These are phyloP conservation scores for Zostera marina DNA, from an alignment of 116 monocot species.

Conservation along the genomic window DNA sequence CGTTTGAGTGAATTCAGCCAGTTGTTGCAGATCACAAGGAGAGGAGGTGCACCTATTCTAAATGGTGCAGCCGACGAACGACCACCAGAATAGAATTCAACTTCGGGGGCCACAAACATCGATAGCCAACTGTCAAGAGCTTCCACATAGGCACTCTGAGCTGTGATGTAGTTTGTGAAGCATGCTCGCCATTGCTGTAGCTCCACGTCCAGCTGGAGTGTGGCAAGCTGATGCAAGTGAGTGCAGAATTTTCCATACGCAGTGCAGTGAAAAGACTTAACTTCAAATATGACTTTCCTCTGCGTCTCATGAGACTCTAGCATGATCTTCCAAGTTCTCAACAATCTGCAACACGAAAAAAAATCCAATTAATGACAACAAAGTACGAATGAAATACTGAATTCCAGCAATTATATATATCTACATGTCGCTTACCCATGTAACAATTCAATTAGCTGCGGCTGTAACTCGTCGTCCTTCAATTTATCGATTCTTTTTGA, in stretches of 20 bases:
- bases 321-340: slow-evolving; percentile 71
- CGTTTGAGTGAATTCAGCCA: slow-evolving; percentile 42
- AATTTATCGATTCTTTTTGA: slow-evolving; percentile 73
- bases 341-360: slow-evolving; percentile 28
- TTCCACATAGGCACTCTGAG: slow-evolving; percentile 70
- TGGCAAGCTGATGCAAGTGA: slow-evolving; percentile 56
- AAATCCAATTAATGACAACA: not conserved
- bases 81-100: slow-evolving; percentile 31
- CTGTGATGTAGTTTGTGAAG: slow-evolving; percentile 47
- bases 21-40: slow-evolving; percentile 52
- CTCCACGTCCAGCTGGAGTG: slow-evolving; percentile 65
- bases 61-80: slow-evolving; percentile 22
- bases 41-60: slow-evolving; percentile 23
- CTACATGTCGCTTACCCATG: slow-evolving; percentile 41
- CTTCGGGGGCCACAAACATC: slow-evolving; percentile 54
- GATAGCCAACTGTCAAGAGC: slow-evolving; percentile 79
- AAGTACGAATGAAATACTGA: not conserved
- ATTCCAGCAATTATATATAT: not conserved
- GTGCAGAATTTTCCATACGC: slow-evolving; percentile 82
- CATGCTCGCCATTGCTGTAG: slow-evolving; percentile 62
- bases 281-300: slow-evolving; percentile 65
- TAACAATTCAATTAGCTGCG: slow-evolving; percentile 74
- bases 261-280: slow-evolving; percentile 52
- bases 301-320: slow-evolving; percentile 78
- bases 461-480: slow-evolving; percentile 80